Evolutionary conservation across 371 early-diverging fungal genomes (phyloP), one percentile per base, ranked within the genome.

Genomic region (Syncephalastrum racemosum): DNA sequence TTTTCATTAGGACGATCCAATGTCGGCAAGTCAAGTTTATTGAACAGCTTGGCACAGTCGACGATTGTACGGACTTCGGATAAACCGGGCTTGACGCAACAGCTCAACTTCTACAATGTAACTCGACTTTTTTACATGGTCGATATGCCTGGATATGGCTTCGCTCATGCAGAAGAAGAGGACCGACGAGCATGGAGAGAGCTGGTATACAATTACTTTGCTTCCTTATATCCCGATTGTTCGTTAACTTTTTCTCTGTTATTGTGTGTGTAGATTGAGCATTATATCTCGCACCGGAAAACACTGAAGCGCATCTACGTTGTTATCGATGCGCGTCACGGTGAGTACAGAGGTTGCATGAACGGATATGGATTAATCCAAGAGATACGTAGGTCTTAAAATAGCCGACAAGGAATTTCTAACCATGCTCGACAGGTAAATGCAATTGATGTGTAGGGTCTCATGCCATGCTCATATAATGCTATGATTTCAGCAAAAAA

Each of bases 61-160:
- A 74, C 82, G 4, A 71, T 77, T 14, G 88, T 81, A 0, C 76
- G 88, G 22, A 79, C 78, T 10, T 85, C 85, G 12, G 84, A 88
- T 62, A 88, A 86, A 56, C 93, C 93, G 6, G 93, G 93, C 6
- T 60, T 90, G 44, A 92, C 93, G 6, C 90, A 88, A 45, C 91
- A 90, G 66, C 56, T 92, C 57, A 91, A 91, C 64, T 92, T 91
- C 63, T 92, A 81, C 63, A 74, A 82, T 4, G 89, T 82, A 8
- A 82, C 80, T 2, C 67, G 70, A 18, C 68, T 80, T 31, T 86
- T 92, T 55, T 75, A 76, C 50, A 72, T 92, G 62, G 84, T 91
- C 7, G 93, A 92, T 66, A 91, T 92, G 93, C 93, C 93, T 8
- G 93, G 93, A 31, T 91, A 91, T 67, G 93, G 93, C 23, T 92